Base-by-base conservation (phyloP, 2,329 filamentous ascomycete species). In the Nemania sp. region DNA sequence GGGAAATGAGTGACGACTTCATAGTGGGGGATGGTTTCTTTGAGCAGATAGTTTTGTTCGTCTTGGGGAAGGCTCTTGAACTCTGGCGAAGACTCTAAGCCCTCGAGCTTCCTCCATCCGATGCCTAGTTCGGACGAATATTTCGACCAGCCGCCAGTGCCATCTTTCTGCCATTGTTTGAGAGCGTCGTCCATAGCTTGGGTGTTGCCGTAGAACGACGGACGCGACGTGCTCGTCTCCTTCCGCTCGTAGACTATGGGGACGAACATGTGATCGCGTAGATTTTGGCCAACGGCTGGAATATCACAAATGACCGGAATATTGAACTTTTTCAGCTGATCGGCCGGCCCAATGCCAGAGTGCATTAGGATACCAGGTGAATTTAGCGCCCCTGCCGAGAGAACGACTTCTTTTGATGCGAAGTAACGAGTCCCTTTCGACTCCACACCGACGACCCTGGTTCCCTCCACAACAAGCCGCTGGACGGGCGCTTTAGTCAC, bases 11-110 rank as follows among this genome's bases (percentile, higher is more conserved):
- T 64, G 13, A 64, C 45, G 54, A 64, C 26, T 71, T 91, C 89
- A 70, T 83, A 89, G 55, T 86, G 82, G 0, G 89, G 89, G 1
- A 90, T 81, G 0, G 85, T 87, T 15, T 82, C 79, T 22, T 80
- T 80, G 51, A 74, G 75, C 0, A 90, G 74, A 67, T 82, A 84
- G 0, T 77, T 74, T 71, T 85, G 82, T 10, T 82, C 79, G 0
- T 79, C 63, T 0, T 70, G 62, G 0, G 86, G 82, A 0, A 91
- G 79, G 1, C 77, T 81, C 47, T 83, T 76, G 73, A 88, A 89
- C 72, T 90, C 85, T 0, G 80, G 70, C 0, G 80, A 81, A 0
- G 75, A 62, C 0, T 78, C 73, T 2, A 88, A 73, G 1, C 72
- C 70, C 5, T 82, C 79, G 0, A 82, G 78, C 73, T 85, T 84